Percentiles rank a stretch among this genome's conserved stretches.
Conservation (phyloP, 371 early-diverging fungal species). For the Lichtheimia hyalospora region DNA sequence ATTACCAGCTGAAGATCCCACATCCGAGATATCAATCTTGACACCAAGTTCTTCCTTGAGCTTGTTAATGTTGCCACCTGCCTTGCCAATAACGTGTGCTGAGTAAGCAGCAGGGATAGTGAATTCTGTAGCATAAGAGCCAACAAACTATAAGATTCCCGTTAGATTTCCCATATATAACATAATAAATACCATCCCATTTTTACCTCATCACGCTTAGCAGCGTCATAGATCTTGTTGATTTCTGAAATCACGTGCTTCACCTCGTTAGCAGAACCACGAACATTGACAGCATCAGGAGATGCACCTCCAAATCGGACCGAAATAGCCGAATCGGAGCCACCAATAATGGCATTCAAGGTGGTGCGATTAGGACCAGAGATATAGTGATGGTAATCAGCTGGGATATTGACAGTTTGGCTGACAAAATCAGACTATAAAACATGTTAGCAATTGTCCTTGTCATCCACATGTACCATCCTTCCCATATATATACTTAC, state of each 20-base stretch:
- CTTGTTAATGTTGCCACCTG: conserved; percentile 78
- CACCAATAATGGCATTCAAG: conserved; percentile 62
- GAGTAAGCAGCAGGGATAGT: conserved; percentile 70
- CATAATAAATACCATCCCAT: background rate
- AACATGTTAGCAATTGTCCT: background rate
- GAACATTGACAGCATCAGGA: conserved; percentile 70
- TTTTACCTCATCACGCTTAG: conserved; percentile 63
- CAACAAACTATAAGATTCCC: conserved; percentile 40
- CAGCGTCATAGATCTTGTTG: conserved; percentile 60
- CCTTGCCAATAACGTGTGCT: conserved; percentile 88
- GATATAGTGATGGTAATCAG: conserved; percentile 76
- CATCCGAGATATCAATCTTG: conserved; percentile 73
- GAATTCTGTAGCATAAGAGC: conserved; percentile 68
- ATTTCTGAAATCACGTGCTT: conserved; percentile 67
- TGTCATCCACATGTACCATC: too few species aligned
- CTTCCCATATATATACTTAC: conserved; percentile 5
- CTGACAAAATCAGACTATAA: conserved; percentile 68
- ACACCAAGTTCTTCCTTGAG: conserved; percentile 80
- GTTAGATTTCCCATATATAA: background rate
- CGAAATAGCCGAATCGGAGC: conserved; percentile 56
- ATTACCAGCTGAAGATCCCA: conserved; percentile 30
- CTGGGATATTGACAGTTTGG: conserved; percentile 62
- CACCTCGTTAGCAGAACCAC: conserved; percentile 81
- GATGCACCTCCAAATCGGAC: conserved; percentile 69
- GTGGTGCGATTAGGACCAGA: conserved; percentile 75